These are phyloP conservation scores for Straminergon stramineum DNA, from an alignment of 225 moss, liverwort and hornwort species.

Conservation along the genomic window DNA sequence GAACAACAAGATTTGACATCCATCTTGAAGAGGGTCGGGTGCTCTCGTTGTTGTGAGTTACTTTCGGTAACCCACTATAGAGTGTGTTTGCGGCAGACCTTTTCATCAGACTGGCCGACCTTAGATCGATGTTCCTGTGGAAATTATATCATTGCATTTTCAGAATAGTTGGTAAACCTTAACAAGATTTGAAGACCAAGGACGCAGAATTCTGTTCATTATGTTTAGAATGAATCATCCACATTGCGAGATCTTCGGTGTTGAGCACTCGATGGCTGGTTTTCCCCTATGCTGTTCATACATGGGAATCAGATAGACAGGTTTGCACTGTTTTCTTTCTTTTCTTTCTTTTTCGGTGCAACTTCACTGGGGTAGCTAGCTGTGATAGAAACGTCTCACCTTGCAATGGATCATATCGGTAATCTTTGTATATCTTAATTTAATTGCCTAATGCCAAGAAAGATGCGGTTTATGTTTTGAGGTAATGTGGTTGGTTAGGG, in stretches of 20 bases:
- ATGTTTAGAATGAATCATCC: background rate
- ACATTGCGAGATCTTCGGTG: background rate
- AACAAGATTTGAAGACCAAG: background rate
- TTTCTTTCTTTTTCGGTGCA: background rate
- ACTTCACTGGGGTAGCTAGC: background rate
- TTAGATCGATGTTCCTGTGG: background rate
- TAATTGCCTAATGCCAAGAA: background rate
- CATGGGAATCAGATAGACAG: background rate
- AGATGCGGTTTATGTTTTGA: background rate
- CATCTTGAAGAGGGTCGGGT: background rate
- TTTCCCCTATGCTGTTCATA: background rate
- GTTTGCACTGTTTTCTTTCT: background rate
- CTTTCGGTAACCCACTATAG: no score
- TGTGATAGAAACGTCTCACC: background rate
- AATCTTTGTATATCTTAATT: background rate
- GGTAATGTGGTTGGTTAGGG: background rate
- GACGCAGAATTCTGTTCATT: background rate
- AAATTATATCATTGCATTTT: background rate
- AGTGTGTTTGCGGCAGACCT: background rate
- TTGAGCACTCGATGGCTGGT: background rate
- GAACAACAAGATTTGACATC: background rate
- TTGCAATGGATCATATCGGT: background rate
- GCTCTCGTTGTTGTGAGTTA: background rate
- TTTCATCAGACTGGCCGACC: background rate
- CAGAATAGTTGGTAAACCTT: no score